Conservation (phyloP, 2,329 filamentous ascomycete species). For the Tricladium varicosporioides region DNA sequence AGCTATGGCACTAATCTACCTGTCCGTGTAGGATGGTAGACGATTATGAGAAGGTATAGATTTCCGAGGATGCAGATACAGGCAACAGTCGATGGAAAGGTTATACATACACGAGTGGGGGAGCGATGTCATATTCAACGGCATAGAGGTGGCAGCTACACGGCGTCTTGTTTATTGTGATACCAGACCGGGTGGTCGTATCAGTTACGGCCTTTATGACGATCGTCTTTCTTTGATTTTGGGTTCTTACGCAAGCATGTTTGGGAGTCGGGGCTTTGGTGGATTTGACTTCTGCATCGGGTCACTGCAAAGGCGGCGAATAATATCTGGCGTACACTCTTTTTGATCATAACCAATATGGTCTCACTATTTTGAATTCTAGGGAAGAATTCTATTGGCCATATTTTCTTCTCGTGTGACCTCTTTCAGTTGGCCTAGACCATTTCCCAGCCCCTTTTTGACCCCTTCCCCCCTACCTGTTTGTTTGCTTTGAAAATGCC, state of each 20-base stretch:
- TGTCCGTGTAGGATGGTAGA: conserved; percentile 62
- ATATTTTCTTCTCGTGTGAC: too few species aligned
- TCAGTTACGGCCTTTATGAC: conserved; percentile 32
- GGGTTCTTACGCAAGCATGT: conserved; percentile 22
- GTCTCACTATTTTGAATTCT: conserved; percentile 1
- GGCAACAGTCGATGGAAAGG: conserved; percentile 7
- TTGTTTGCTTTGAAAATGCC: neutral
- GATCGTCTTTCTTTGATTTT: conserved; percentile 26
- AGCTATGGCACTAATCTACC: conserved; percentile 52
- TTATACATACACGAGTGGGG: conserved; percentile 21
- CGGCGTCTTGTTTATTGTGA: conserved; percentile 26
- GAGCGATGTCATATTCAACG: conserved; percentile 21
- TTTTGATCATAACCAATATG: conserved; percentile 19
- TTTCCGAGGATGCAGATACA: conserved; percentile 7
- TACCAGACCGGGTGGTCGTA: conserved; percentile 21
- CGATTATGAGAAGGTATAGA: neutral
- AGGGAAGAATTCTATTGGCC: neutral
- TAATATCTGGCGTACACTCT: conserved; percentile 32
- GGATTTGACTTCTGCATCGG: conserved; percentile 27
- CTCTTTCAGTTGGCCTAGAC: too few species aligned
- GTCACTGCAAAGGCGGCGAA: conserved; percentile 12
- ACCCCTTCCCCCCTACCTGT: neutral
- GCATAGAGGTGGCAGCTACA: conserved; percentile 24
- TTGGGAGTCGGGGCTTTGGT: conserved; percentile 25
- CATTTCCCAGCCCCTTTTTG: neutral